These are phyloP conservation scores for Trypanosoma platydactyli DNA, from an alignment of 208 protist genomes.

Conservation along the genomic window DNA sequence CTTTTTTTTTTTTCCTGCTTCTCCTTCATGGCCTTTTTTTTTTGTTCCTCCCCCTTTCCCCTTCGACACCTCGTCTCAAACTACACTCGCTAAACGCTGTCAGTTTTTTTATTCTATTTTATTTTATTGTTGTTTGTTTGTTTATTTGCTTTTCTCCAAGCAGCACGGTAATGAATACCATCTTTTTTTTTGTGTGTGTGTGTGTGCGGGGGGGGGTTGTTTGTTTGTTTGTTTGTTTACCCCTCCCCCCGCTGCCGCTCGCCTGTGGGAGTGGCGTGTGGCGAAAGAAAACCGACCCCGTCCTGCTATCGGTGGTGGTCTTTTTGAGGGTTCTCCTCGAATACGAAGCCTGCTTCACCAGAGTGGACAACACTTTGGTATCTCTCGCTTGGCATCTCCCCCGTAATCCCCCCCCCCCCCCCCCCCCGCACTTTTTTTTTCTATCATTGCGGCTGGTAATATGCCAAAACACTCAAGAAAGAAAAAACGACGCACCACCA, in stretches of 20 bases:
- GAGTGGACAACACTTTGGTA: background rate
- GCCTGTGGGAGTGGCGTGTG: no score
- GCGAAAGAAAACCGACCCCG: no score
- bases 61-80: background rate
- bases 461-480: no score
- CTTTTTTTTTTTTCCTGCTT: constrained; percentile 13
- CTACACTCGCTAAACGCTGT: no score
- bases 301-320: no score
- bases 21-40: background rate
- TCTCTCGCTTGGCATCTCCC: background rate
- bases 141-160: constrained; percentile 5
- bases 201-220: background rate
- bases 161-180: background rate
- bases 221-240: constrained; percentile 3
- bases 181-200: constrained; percentile 2
- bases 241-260: background rate
- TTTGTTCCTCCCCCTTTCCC: background rate
- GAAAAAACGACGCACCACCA: no score
- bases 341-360: no score
- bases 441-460: no score
- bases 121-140: constrained; percentile 28
- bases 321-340: no score
- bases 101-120: constrained; percentile 12
- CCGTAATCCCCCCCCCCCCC: background rate
- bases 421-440: background rate